Conservation (phyloP, 257 asterid species). For the Osmanthus fragrans region DNA sequence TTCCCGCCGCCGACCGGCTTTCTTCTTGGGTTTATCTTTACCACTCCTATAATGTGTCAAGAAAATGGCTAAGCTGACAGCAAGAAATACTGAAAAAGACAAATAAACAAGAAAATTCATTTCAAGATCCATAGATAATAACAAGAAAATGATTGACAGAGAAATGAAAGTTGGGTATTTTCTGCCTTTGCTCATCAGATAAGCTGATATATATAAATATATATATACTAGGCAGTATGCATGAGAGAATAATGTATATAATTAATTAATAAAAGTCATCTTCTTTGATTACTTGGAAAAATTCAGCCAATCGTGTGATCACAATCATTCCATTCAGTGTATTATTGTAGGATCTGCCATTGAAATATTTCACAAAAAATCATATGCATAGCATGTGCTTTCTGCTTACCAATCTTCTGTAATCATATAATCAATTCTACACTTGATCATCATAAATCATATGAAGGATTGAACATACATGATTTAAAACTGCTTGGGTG, state of each 20-base stretch:
- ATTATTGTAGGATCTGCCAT: neutral
- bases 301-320: slow-evolving; percentile 18
- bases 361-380: neutral
- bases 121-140: too few species aligned
- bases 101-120: too few species aligned
- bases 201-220: slow-evolving; percentile 22
- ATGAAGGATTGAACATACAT: slow-evolving; percentile 24
- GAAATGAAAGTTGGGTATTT: too few species aligned
- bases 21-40: slow-evolving; percentile 32
- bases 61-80: slow-evolving; percentile 35
- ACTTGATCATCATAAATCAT: slow-evolving; percentile 32
- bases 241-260: slow-evolving; percentile 31
- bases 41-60: slow-evolving; percentile 23
- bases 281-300: neutral
- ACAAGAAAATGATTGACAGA: too few species aligned
- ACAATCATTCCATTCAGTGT: neutral
- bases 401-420: slow-evolving; percentile 10
- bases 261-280: slow-evolving; percentile 23
- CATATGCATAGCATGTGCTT: slow-evolving; percentile 56
- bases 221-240: slow-evolving; percentile 25
- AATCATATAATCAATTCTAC: slow-evolving; percentile 14
- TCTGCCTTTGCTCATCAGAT: neutral
- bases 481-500: slow-evolving; percentile 29
- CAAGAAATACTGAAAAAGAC: too few species aligned
- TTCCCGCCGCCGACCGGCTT: too few species aligned